Base-by-base conservation (phyloP, 495 filamentous ascomycete genomes). In the Aspergillus haitiensis region DNA sequence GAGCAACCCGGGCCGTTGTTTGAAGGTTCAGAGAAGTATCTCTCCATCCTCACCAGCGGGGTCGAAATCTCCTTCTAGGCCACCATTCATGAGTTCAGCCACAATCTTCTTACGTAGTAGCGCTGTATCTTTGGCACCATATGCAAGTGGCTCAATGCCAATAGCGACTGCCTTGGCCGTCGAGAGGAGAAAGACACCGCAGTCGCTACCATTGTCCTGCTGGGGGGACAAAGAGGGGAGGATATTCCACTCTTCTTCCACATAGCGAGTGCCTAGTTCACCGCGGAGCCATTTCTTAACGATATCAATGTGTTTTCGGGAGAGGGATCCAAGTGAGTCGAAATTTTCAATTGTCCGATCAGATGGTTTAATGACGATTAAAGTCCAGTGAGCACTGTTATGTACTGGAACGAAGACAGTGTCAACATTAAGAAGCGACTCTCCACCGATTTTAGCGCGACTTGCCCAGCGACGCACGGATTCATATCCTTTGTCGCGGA, bases 121-220 rank as follows among this genome's bases (percentile, higher is more conserved):
- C 11, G 73, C 68, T 60, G 89, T 84, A 53, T 91, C 79, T 0
- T 33, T n/a, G 21, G 84, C 71, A 0, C 72, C 69, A 63, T 88
- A 90, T 0, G 77, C 73, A 54, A 75, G 79, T 0, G 88, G 88
- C 55, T 86, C 82, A 10, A 91, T 67, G 0, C 85, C 86, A 7
- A 89, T 65, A 0, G 85, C 79, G 21, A 92, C 67, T 64, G 86
- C 88, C 56, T 90, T 86, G 36, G 86, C 86, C 36, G 89, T 92
- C 0, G 87, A 88, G 16, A 89, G 81, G 5, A 86, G 80, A 64
- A 93, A 95, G 3, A 92, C 87, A 6, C 92, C 92, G 59, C 92
- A 96, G 67, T 96, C 92, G 58, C 75, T 84, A 1, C 81, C 81
- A 64, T 95, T 95, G 49, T 74, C 74, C 62, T 96, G 92, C 7